Conservation (phyloP, 2,329 filamentous ascomycete genomes). For the Calycina marina region DNA sequence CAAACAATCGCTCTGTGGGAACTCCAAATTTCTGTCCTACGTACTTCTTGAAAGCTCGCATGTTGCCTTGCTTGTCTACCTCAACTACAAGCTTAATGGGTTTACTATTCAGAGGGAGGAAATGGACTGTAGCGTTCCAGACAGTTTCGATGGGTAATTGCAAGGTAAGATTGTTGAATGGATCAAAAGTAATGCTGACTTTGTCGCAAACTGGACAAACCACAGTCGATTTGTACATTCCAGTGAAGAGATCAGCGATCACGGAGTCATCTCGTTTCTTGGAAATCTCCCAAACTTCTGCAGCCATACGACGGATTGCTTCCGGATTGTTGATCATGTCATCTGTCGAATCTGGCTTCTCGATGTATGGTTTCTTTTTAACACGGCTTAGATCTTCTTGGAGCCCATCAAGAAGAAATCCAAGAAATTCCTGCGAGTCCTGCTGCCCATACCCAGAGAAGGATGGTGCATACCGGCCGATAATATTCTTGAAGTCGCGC, state of each 20-base stretch:
- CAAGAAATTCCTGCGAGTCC: conserved; percentile 92
- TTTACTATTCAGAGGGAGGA: conserved; percentile 57
- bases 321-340: conserved; percentile 77
- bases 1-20: conserved; percentile 52
- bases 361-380: conserved; percentile 90
- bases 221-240: conserved; percentile 96
- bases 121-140: conserved; percentile 62
- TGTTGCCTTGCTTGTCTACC: conserved; percentile 58
- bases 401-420: conserved; percentile 84
- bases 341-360: conserved; percentile 95
- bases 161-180: conserved; percentile 86
- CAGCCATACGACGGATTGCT: conserved; percentile 71
- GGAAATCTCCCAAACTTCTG: conserved; percentile 83
- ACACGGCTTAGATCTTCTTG: conserved; percentile 93
- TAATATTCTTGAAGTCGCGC: conserved; percentile 64
- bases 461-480: conserved; percentile 67
- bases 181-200: conserved; percentile 97
- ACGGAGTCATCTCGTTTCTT: conserved; percentile 88
- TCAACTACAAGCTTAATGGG: conserved; percentile 67
- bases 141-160: conserved; percentile 78
- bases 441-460: conserved; percentile 95
- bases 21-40: conserved; percentile 55
- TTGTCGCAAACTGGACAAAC: conserved; percentile 85
- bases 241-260: conserved; percentile 88
- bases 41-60: conserved; percentile 54